Evolutionary conservation across 2,329 filamentous ascomycete genomes (phyloP).

Genomic region (Pyrenophora tritici-repentis): DNA sequence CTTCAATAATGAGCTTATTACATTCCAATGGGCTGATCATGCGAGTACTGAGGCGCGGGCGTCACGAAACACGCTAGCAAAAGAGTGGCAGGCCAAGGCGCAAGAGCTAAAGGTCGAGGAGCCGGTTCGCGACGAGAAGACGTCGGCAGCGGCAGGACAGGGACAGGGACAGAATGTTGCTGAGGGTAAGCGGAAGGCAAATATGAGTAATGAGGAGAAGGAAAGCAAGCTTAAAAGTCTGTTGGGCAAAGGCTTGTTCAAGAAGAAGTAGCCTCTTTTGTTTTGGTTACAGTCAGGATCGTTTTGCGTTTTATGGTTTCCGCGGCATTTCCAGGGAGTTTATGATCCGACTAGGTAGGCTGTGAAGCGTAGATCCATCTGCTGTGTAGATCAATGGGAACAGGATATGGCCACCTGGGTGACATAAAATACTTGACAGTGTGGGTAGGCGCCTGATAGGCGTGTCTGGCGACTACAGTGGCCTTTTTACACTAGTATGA

Average conservation of each 20-base stretch:
- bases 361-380: no score
- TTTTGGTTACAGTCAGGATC: background rate
- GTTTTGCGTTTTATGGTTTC: background rate
- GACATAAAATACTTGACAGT: no score
- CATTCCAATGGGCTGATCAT: conserved; percentile 72
- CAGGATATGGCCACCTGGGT: no score
- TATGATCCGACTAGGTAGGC: no score
- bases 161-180: conserved; percentile 24
- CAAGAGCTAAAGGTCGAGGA: conserved; percentile 70
- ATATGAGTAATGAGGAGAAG: conserved; percentile 42
- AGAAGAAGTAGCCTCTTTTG: conserved; percentile 26
- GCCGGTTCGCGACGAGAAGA: conserved; percentile 26
- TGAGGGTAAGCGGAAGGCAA: conserved; percentile 41
- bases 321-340: conserved; percentile 8
- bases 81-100: conserved; percentile 64
- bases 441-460: no score
- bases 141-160: conserved; percentile 6
- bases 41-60: conserved; percentile 63
- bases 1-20: conserved; percentile 72
- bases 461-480: no score
- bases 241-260: conserved; percentile 44
- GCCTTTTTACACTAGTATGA: no score
- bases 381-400: no score
- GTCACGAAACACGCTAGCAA: conserved; percentile 62
- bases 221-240: conserved; percentile 49